These are phyloP conservation scores for Austropuccinia psidii DNA, from an alignment of 1,284 basidiomycete genomes.

Conservation along the genomic window DNA sequence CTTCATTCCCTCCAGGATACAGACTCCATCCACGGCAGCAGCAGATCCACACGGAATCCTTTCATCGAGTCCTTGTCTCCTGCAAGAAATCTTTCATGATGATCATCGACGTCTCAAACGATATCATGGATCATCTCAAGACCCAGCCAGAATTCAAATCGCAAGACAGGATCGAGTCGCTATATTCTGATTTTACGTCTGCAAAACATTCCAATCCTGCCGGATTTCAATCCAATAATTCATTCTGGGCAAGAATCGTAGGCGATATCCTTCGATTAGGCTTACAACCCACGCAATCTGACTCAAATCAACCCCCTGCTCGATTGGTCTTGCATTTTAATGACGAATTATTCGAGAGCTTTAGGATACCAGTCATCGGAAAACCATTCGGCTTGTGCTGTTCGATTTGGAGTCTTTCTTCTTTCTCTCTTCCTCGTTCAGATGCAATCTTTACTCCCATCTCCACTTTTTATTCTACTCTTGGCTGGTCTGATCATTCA, in stretches of 20 bases:
- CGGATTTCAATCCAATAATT: slow-evolving; percentile 15
- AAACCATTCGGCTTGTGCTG: slow-evolving; percentile 20
- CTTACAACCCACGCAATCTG: slow-evolving; percentile 1
- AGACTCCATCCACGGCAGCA: too few species aligned
- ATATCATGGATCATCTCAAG: neutral
- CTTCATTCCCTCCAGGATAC: too few species aligned
- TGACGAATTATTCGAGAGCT: slow-evolving; percentile 7
- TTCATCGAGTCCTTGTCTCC: too few species aligned
- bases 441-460: neutral
- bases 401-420: slow-evolving; percentile 18
- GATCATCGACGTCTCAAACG: neutral
- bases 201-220: slow-evolving; percentile 21
- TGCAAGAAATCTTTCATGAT: too few species aligned
- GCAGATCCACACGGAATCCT: too few species aligned
- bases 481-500: slow-evolving; percentile 8
- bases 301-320: neutral
- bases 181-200: slow-evolving; percentile 30
- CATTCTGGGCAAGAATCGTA: slow-evolving; percentile 16
- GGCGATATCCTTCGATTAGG: slow-evolving; percentile 8
- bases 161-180: slow-evolving; percentile 21
- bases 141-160: slow-evolving; percentile 18
- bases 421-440: neutral
- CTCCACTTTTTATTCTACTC: neutral
- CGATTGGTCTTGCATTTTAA: slow-evolving; percentile 28
- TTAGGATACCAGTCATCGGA: neutral